Evolutionary conservation across 2,329 filamentous ascomycete species (phyloP), one percentile per base, ranked within the genome.

Genomic region (Xylariaceae sp.): DNA sequence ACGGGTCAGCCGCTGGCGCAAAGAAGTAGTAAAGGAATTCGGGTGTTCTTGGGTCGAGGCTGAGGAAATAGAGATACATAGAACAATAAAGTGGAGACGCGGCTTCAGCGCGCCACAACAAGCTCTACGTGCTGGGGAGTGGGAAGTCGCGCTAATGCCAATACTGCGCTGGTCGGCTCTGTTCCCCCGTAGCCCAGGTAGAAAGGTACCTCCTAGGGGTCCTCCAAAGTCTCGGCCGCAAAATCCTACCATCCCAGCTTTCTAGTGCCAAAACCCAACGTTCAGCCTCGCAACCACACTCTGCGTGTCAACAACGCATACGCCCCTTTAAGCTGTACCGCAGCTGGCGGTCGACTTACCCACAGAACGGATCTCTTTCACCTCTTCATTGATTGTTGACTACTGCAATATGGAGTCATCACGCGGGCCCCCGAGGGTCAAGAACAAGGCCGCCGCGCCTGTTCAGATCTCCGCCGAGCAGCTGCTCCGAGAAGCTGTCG

Each of bases 381-480:
- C n/a, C n/a, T n/a, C n/a, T n/a, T n/a, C n/a, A n/a, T n/a, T n/a
- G n/a, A n/a, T n/a, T n/a, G n/a, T n/a, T n/a, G n/a, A n/a, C n/a
- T n/a, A n/a, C 26, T 29, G 9, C 65, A 78, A 48, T 50, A 96
- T 97, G 90, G 91, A 97, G 74, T 81, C 85, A 43, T 84, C 87
- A 53, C 85, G 91, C 51, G 93, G 91, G 56, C 91, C 93, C 44
- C 91, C 93, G 11, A 78, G 89, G 78, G 93, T 98, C 74, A 97
- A 97, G 69, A 97, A 98, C 76, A 98, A 98, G 85, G 89, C 87
- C 52, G 79, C 93, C 2, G 91, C 91, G 69, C 88, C 85, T 31
- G 74, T 87, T 43, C 85, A 97, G 70, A 95, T 98, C 64, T 94
- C 87, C 52, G 93, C 93, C 53, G 93, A 98, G 68, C 93, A 98